Base-by-base conservation (phyloP, 768 basidiomycete genomes). In the Kondoa subrosea region DNA sequence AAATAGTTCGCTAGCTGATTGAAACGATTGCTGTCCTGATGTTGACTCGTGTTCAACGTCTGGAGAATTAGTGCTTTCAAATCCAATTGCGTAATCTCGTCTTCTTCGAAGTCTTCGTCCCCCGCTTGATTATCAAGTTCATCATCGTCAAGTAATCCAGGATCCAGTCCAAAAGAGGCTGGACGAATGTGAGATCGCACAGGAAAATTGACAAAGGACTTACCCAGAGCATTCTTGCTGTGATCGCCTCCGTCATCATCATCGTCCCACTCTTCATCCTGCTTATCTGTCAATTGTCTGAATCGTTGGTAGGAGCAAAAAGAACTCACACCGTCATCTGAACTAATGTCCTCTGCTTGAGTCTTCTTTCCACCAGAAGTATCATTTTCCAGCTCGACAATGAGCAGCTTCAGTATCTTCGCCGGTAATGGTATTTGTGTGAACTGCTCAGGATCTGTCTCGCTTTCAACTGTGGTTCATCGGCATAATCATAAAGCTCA, bases 321-420 rank as follows among this genome's bases (percentile, higher is more conserved):
- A 30, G 31, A 12, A 59, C 67, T 40, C 56, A 67, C 34, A 15
- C 31, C 16, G 64, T 59, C 60, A 50, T 65, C 27, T 27, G 32
- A 58, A 26, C 58, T 66, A 33, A 66, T 63, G 65, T 69, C 64
- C 34, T 56, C 66, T n/a, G 66, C 33, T 29, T 34, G 30, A 29
- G 66, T 34, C 1, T 72, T 30, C 25, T 50, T 71, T 62, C n/a
- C 75, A 17, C 21, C 56, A 0, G 83, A 81, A 1, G 87, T 83
- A 59, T 84, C 85, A 15, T 85, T 83, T 71, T 89, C 86, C 2
- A 96, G 79, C 70, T 96, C 91, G 65, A 85, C 84, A 30, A 96
- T 76, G 25, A 97, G 79, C 27, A 97, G 80, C 76, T 97, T 97
- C 76, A 99, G 81, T 0, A 86, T 90, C 77, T 96, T 96, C 68